phyloP scores from a whole-genome alignment of 176 grass and related monocot species.

The Elymus sibiricus region DNA sequence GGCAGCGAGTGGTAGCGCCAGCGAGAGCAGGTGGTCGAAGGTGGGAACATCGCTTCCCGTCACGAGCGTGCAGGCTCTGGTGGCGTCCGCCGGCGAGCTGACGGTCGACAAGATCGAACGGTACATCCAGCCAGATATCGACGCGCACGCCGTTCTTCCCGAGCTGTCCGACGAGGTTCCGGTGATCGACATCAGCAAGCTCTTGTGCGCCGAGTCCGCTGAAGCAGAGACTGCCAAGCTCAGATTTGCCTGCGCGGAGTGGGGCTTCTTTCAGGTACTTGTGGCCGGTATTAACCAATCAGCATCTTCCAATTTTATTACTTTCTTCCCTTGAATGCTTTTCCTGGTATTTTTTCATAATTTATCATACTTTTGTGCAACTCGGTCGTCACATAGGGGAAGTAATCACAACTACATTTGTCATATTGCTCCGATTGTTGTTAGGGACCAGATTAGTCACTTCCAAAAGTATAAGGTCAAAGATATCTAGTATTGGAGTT shows the following conservation, averaged over 20 bases:
- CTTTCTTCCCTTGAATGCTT: not conserved
- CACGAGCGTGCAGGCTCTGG: slow-evolving; percentile 50
- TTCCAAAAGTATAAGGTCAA: not conserved
- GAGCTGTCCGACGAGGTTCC: slow-evolving; percentile 25
- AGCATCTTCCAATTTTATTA: not conserved
- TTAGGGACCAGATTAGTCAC: not conserved
- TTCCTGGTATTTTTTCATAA: not conserved
- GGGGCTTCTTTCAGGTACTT: slow-evolving; percentile 57
- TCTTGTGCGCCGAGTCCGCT: not conserved
- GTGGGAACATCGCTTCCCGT: not conserved
- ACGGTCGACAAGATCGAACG: not conserved
- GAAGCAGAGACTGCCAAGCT: slow-evolving; percentile 30
- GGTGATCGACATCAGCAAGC: slow-evolving; percentile 29
- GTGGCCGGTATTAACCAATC: too few species aligned
- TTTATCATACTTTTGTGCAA: not conserved
- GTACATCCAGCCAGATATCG: slow-evolving; percentile 41
- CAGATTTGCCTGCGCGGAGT: slow-evolving; percentile 44
- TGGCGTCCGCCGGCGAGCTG: not conserved
- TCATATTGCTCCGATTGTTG: not conserved
- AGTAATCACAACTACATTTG: not conserved
- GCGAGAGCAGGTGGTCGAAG: not conserved
- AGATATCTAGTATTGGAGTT: not conserved
- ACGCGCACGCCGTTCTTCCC: not conserved
- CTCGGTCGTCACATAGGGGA: not conserved
- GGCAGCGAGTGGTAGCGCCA: not conserved